Evolutionary conservation across 1,139 yeast species (phyloP).

Genomic region (Spathaspora sp.): DNA sequence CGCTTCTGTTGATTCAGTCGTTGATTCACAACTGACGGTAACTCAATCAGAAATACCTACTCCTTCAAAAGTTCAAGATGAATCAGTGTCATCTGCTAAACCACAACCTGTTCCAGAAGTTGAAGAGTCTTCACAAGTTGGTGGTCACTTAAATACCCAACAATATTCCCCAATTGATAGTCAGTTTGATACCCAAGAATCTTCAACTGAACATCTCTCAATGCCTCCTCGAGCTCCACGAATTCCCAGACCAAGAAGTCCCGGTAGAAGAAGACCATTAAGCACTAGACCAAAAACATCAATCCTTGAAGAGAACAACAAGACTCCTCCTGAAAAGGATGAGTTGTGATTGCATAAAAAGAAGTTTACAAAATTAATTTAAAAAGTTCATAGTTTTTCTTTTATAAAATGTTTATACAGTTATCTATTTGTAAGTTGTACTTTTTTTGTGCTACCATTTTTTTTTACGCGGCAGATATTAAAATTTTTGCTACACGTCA

Average conservation of each 20-base stretch:
- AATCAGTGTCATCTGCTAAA: not conserved
- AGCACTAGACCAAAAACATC: conserved; percentile 9
- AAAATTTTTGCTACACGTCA: not conserved
- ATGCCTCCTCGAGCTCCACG: not conserved
- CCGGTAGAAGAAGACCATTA: conserved; percentile 12
- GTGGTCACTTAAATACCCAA: too few species aligned
- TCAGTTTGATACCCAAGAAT: not conserved
- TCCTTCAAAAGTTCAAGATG: not conserved
- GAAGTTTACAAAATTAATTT: not conserved
- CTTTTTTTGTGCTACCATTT: not conserved
- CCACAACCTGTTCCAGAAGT: not conserved
- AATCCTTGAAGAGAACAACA: not conserved
- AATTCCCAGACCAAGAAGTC: conserved; percentile 3
- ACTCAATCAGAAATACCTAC: not conserved
- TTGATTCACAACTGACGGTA: not conserved
- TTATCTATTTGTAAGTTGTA: not conserved
- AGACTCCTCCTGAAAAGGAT: conserved; percentile 12
- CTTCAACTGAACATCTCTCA: not conserved
- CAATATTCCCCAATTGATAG: too few species aligned
- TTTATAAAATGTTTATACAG: not conserved
- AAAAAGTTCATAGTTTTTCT: not conserved
- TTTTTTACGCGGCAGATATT: not conserved
- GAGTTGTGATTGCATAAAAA: conserved; percentile 10
- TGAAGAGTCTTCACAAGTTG: not conserved
- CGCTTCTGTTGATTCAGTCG: not conserved